Evolutionary conservation across 129 eudicot genomes (phyloP).

Genomic region (Helianthus tuberosus): DNA sequence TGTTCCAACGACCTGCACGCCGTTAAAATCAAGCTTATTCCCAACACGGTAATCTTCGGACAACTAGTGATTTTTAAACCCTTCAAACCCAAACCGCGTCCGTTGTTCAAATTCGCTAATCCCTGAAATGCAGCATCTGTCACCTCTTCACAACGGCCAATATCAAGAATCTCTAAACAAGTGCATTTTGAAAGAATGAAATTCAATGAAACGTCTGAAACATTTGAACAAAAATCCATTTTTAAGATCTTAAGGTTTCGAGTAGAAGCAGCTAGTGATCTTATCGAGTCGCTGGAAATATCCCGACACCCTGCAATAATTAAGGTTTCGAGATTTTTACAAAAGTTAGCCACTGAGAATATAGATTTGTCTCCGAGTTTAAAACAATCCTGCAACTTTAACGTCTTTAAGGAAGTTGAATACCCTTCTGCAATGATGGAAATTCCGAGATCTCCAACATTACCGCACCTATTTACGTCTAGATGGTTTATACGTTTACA

Average conservation of each 20-base stretch:
- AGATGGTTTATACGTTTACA: constrained; percentile 64
- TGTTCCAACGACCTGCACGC: constrained; percentile 68
- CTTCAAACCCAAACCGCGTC: constrained; percentile 45
- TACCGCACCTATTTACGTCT: constrained; percentile 80
- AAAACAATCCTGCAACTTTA: constrained; percentile 83
- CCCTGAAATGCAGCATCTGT: constrained; percentile 84
- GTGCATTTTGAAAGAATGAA: constrained; percentile 58
- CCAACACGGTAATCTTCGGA: constrained; percentile 77
- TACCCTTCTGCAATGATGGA: constrained; percentile 63
- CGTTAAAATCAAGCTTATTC: constrained; percentile 59
- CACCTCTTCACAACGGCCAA: constrained; percentile 94
- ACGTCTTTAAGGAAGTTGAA: constrained; percentile 58
- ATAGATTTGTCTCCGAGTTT: constrained; percentile 75
- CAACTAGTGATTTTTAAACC: constrained; percentile 76
- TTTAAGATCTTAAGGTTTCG: constrained; percentile 57
- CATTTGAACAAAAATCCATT: constrained; percentile 94
- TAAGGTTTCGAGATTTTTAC: constrained; percentile 79
- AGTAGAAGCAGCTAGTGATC: constrained; percentile 48
- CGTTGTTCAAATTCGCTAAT: constrained; percentile 39
- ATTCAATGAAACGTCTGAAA: constrained; percentile 70
- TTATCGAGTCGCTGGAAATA: constrained; percentile 67
- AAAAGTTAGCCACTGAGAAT: constrained; percentile 51
- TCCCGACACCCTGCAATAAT: constrained; percentile 85
- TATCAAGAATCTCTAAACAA: constrained; percentile 78
- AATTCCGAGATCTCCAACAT: constrained; percentile 79